Base-by-base conservation (phyloP, 2,329 filamentous ascomycete genomes). In the Colletotrichum higginsianum region DNA sequence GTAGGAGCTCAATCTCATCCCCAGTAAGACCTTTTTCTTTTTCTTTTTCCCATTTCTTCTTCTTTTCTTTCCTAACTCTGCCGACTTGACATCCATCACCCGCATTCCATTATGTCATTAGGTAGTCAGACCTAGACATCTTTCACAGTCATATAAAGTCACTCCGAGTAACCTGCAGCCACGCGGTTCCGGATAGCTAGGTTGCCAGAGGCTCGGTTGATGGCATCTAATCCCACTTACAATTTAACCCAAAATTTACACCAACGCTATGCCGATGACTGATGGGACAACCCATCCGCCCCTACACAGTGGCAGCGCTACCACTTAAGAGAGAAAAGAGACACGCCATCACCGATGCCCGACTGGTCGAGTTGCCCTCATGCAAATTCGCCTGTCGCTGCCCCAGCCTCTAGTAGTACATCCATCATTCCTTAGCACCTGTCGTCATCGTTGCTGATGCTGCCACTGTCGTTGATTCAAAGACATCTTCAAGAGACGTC, bases 211-310 rank as follows among this genome's bases (percentile, higher is more conserved):
- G 30, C 16, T 50, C 35, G 15, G 57, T 56, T 42, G 18, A 46
- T 7, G 46, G 15, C 61, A 47, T 44, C 62, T 66, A 56, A 56
- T 63, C 26, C 50, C 30, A 67, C 49, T 21, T 49, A 67, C 67
- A 67, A 47, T 30, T 15, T 61, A n/a, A 30, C 42, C 40, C 44
- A 55, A 26, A 46, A 55, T 61, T 21, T 61, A 61, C 62, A 66
- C 49, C 67, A 65, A 61, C 56, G 63, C 67, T 61, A 70, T 70
- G 67, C 67, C 65, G n/a, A 44, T 9, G 21, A 66, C 53, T 49
- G n/a, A 35, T 44, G n/a, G 38, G 47, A 50, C 60, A 47, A 38
- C 60, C 58, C 47, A 52, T 35, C 49, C 13, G n/a, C 13, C n/a
- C 18, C 18, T 50, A 9, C 18, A 26, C 23, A 49, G 15, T 53